Evolutionary conservation across 164 flowering plant genomes (phyloP).

Genomic region (Vitis vinifera): DNA sequence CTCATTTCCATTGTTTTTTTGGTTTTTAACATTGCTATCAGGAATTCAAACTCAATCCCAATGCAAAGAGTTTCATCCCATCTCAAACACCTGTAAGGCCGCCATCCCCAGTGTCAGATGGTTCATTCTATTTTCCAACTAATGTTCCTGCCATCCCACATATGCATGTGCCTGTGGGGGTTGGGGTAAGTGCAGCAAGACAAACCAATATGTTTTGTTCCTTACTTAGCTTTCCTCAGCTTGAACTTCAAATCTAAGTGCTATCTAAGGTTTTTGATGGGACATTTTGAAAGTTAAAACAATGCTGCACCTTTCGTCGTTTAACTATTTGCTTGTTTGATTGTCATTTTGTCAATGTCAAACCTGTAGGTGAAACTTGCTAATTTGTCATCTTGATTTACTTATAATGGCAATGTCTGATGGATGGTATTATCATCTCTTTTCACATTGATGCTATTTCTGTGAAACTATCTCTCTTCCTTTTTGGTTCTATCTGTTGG

Average conservation of each 20-base stretch:
- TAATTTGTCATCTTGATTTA: too few species aligned
- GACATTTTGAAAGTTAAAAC: too few species aligned
- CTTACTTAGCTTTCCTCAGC: too few species aligned
- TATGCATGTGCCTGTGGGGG: slow-evolving; percentile 75
- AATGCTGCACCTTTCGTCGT: too few species aligned
- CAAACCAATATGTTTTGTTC: neutral
- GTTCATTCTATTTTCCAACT: slow-evolving; percentile 64
- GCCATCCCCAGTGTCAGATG: slow-evolving; percentile 71
- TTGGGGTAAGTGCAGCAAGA: slow-evolving; percentile 60
- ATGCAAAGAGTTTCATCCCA: slow-evolving; percentile 90
- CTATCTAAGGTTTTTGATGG: neutral
- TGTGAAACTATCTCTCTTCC: too few species aligned
- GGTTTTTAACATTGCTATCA: slow-evolving; percentile 25
- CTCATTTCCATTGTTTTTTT: neutral
- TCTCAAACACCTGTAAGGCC: slow-evolving; percentile 62
- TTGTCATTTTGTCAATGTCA: too few species aligned
- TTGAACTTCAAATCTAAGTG: neutral
- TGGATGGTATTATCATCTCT: too few species aligned
- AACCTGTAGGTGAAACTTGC: too few species aligned
- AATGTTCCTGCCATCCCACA: slow-evolving; percentile 54
- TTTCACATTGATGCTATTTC: too few species aligned
- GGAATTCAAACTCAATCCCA: slow-evolving; percentile 95
- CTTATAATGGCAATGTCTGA: too few species aligned
- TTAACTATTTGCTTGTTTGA: too few species aligned
- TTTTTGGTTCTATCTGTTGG: too few species aligned